Conservation (phyloP, 129 eudicot species). For the Lactuca saligna region DNA sequence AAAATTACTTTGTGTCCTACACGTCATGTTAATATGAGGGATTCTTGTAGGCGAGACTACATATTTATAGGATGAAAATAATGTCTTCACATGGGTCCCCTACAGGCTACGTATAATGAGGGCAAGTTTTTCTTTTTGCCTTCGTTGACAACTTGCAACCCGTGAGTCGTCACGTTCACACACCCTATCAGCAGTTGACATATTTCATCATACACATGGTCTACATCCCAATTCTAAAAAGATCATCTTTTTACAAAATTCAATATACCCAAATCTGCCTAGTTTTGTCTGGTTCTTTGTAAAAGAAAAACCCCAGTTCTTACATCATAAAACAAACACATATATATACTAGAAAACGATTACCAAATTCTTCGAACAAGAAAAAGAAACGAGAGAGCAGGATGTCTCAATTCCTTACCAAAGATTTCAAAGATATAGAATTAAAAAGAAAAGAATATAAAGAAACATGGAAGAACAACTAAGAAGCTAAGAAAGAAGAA, state of each 20-base stretch:
- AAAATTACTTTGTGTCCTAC: neutral
- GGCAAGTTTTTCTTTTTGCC: neutral
- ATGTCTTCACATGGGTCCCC: neutral
- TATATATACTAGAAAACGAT: neutral
- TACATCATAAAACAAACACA: neutral
- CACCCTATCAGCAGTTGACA: neutral
- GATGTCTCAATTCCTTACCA: neutral
- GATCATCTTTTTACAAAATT: neutral
- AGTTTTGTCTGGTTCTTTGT: neutral
- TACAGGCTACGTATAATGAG: neutral
- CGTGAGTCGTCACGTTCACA: neutral
- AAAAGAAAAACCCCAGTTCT: neutral
- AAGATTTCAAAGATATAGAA: neutral
- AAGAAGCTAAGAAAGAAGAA: neutral
- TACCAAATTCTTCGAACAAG: neutral
- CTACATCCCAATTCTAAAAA: neutral
- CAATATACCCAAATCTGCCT: neutral
- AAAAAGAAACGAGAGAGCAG: neutral
- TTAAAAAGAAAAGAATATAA: neutral
- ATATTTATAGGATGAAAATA: neutral
- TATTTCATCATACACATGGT: neutral
- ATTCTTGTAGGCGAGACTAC: neutral
- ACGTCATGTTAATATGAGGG: neutral
- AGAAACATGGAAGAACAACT: neutral
- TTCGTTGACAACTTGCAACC: neutral